Percentiles rank a stretch among this genome's conserved stretches.
phyloP scores from a whole-genome alignment of 805 yeast species.

The Candida schatavii region DNA sequence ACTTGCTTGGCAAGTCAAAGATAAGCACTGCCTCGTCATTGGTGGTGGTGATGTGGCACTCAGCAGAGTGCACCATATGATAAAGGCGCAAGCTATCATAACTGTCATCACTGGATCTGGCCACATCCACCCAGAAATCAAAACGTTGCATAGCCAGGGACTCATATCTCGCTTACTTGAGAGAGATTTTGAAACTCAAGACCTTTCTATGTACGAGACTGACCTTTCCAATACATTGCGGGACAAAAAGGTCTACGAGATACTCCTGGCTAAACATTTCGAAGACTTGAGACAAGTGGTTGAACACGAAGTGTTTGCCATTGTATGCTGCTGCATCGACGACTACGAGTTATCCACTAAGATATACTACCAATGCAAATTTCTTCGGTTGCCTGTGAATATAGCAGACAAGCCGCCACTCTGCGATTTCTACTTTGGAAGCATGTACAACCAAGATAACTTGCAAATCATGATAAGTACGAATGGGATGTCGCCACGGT shows the following conservation, averaged over 20 bases:
- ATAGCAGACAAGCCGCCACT: slow-evolving; percentile 82
- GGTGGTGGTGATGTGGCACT: slow-evolving; percentile 82
- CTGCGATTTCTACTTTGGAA: slow-evolving; percentile 85
- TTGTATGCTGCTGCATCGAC: slow-evolving; percentile 74
- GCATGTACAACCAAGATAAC: slow-evolving; percentile 68
- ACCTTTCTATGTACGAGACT: slow-evolving; percentile 49
- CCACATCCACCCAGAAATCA: slow-evolving; percentile 27
- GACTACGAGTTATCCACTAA: slow-evolving; percentile 57
- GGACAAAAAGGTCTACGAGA: slow-evolving; percentile 15
- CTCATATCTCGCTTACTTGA: slow-evolving; percentile 38
- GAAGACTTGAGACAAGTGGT: slow-evolving; percentile 32
- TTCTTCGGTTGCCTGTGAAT: slow-evolving; percentile 58
- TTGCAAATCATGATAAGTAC: slow-evolving; percentile 81
- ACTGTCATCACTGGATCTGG: slow-evolving; percentile 54
- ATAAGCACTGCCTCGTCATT: slow-evolving; percentile 64
- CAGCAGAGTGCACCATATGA: slow-evolving; percentile 62
- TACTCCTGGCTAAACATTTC: slow-evolving; percentile 16
- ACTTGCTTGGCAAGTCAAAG: slow-evolving; percentile 71
- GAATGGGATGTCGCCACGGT: slow-evolving; percentile 77
- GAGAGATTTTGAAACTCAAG: slow-evolving; percentile 46
- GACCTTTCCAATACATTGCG: slow-evolving; percentile 4
- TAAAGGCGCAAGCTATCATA: slow-evolving; percentile 67
- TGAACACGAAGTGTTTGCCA: slow-evolving; percentile 46
- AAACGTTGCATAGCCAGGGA: slow-evolving; percentile 30
- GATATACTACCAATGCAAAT: slow-evolving; percentile 51